Percentiles rank a stretch among this genome's conserved stretches.
These are phyloP conservation scores for Fusarium secorum DNA, from an alignment of 2,329 filamentous ascomycete species.

Conservation along the genomic window DNA sequence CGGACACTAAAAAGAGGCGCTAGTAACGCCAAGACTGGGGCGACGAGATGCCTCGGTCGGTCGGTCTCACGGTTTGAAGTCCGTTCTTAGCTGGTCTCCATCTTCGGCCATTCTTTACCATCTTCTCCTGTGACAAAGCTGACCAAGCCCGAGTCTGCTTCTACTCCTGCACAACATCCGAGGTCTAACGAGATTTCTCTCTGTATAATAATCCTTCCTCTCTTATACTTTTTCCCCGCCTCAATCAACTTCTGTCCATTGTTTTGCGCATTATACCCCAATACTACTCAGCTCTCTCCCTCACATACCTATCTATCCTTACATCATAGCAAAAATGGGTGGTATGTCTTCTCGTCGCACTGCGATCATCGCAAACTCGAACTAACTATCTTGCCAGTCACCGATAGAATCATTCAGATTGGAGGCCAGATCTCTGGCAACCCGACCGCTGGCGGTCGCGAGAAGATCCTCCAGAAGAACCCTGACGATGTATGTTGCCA, in stretches of 20 bases:
- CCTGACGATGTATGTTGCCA: slow-evolving; percentile 66
- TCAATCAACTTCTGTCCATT: slow-evolving; percentile 2
- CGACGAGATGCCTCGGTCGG: slow-evolving; percentile 46
- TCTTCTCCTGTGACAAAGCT: slow-evolving; percentile 25
- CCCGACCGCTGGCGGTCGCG: slow-evolving; percentile 59
- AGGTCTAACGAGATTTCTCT: slow-evolving; percentile 35
- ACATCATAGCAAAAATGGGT: slow-evolving; percentile 46
- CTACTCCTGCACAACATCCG: slow-evolving; percentile 39
- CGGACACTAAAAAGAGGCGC: slow-evolving; percentile 30
- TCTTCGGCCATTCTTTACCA: slow-evolving; percentile 13
- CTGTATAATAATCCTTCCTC: slow-evolving; percentile 31
- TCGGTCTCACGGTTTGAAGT: slow-evolving; percentile 40
- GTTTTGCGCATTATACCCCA: slow-evolving; percentile 22
- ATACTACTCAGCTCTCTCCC: neutral
- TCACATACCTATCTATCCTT: neutral
- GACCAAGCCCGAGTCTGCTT: slow-evolving; percentile 30
- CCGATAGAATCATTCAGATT: slow-evolving; percentile 67
- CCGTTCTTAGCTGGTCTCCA: neutral
- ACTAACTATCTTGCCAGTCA: slow-evolving; percentile 51
- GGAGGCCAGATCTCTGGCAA: slow-evolving; percentile 70
- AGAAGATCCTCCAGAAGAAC: slow-evolving; percentile 70
- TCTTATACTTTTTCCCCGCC: neutral
- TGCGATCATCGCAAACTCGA: neutral
- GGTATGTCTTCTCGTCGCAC: slow-evolving; percentile 42
- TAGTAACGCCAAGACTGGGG: slow-evolving; percentile 37